Conservation (phyloP, 345 rosid genomes). For the Pugionium dolabratum region DNA sequence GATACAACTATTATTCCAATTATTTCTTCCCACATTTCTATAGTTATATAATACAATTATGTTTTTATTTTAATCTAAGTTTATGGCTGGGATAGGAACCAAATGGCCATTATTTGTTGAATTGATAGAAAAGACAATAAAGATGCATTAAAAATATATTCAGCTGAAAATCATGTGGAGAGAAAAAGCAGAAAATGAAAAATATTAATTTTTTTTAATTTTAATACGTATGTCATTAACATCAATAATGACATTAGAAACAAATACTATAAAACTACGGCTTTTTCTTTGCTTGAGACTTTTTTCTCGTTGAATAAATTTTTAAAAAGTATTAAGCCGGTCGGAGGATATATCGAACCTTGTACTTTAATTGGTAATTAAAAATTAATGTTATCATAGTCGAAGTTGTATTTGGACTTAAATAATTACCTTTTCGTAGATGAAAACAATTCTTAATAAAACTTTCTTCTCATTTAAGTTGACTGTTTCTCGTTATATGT, state of each 20-base stretch:
- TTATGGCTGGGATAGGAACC: no score
- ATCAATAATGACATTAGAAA: neutral
- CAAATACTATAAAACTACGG: neutral
- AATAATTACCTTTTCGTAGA: neutral
- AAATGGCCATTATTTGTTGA: no score
- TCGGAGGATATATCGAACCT: conserved; percentile 15
- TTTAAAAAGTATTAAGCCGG: conserved; percentile 1
- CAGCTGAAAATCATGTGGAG: no score
- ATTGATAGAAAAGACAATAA: no score
- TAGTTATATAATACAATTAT: conserved; percentile 2
- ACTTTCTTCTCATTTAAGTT: neutral
- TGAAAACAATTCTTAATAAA: conserved; percentile 1
- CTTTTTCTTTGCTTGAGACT: conserved; percentile 13
- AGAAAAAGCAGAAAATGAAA: no score
- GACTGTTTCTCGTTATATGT: neutral
- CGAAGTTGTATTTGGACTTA: neutral
- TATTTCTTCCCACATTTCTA: neutral
- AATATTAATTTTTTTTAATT: conserved; percentile 7
- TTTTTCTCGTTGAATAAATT: conserved; percentile 3
- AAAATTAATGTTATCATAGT: neutral
- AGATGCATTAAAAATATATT: no score
- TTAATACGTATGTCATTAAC: neutral
- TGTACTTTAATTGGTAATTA: neutral
- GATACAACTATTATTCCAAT: no score
- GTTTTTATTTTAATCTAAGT: neutral